These are phyloP conservation scores for Agaricus sinodeliciosus DNA, from an alignment of 768 basidiomycete species.

Conservation along the genomic window DNA sequence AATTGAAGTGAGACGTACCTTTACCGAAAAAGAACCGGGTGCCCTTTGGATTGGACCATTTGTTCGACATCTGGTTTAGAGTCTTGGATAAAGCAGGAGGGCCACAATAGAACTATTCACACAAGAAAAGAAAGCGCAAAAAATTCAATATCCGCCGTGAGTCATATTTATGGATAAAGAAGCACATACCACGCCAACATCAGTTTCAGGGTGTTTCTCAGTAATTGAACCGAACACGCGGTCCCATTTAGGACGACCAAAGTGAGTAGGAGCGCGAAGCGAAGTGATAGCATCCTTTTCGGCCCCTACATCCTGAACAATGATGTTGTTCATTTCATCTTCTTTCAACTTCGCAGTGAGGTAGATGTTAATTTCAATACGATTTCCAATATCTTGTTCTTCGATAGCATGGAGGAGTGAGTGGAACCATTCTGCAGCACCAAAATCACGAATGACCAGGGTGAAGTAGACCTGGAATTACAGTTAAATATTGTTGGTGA, in stretches of 20 bases:
- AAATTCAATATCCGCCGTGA: not conserved
- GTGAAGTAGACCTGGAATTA: constrained; percentile 68
- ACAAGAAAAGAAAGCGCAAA: too few species aligned
- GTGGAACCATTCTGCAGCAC: constrained; percentile 90
- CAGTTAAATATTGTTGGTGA: not conserved
- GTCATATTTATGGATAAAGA: not conserved
- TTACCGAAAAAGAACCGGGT: constrained; percentile 90
- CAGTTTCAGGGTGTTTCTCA: constrained; percentile 82
- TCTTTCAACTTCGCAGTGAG: constrained; percentile 88
- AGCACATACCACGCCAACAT: constrained; percentile 73
- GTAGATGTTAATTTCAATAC: constrained; percentile 93
- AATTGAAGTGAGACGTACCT: constrained; percentile 37
- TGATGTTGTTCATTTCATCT: constrained; percentile 91
- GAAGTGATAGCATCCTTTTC: constrained; percentile 90
- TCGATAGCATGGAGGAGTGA: constrained; percentile 89
- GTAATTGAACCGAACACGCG: constrained; percentile 65
- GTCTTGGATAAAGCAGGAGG: constrained; percentile 62
- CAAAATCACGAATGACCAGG: constrained; percentile 94
- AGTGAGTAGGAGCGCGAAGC: constrained; percentile 88
- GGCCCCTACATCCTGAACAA: constrained; percentile 89
- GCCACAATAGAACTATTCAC: constrained; percentile 75
- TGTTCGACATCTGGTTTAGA: constrained; percentile 78
- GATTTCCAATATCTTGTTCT: constrained; percentile 79
- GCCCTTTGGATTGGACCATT: constrained; percentile 72
- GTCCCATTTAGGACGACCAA: constrained; percentile 86